Evolutionary conservation across 73 alveolate species (phyloP).

Genomic region (Urostyla sp.): DNA sequence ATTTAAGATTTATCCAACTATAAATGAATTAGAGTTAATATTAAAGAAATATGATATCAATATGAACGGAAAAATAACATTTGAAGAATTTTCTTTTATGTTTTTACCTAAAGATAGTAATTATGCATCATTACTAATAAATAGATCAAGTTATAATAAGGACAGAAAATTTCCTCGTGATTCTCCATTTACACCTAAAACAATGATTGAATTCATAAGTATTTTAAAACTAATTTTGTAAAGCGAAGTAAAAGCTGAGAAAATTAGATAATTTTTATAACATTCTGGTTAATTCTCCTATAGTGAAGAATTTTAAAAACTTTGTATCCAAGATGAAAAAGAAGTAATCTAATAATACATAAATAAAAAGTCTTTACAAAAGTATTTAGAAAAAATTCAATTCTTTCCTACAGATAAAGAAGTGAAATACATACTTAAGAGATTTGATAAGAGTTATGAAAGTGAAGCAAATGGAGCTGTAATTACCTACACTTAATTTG

Average conservation of each 20-base stretch:
- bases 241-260: constrained; percentile 28
- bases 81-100: constrained; percentile 25
- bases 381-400: constrained; percentile 15
- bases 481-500: too few species aligned
- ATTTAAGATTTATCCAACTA: constrained; percentile 1
- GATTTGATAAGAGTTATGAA: constrained; percentile 38
- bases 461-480: too few species aligned
- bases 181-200: constrained; percentile 11
- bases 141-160: not conserved
- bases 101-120: constrained; percentile 20
- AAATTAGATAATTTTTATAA: not conserved
- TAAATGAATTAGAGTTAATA: constrained; percentile 14
- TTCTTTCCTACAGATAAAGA: constrained; percentile 31
- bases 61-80: constrained; percentile 25
- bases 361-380: not conserved
- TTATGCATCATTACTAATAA: constrained; percentile 2
- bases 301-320: not conserved
- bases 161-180: constrained; percentile 1
- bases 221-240: not conserved
- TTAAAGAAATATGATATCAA: not conserved
- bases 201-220: constrained; percentile 4
- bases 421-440: not conserved
- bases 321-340: not conserved
- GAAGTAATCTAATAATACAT: not conserved
- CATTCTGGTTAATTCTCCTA: not conserved